Conservation (phyloP, 1,284 basidiomycete genomes). For the Naganishia albida region DNA sequence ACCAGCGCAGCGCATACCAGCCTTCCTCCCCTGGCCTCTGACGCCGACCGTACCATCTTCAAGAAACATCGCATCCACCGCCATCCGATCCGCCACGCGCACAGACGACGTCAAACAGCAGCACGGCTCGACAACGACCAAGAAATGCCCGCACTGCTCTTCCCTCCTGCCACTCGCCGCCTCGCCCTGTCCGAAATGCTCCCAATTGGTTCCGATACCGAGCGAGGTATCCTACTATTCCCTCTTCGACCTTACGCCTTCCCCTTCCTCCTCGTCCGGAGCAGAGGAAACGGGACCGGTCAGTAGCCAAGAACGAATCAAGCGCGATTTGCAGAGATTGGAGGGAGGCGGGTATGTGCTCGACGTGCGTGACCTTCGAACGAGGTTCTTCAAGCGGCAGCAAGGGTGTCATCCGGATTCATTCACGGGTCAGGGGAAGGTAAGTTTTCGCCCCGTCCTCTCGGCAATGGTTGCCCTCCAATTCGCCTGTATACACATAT, state of each 20-base stretch:
- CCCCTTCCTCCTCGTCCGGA: conserved; percentile 31
- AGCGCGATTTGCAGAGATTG: conserved; percentile 40
- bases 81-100: not conserved
- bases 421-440: conserved; percentile 39
- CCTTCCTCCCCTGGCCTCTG: not conserved
- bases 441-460: conserved; percentile 1
- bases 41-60: too few relatives aligned
- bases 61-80: not conserved
- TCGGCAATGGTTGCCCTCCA: not conserved
- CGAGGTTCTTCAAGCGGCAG: conserved; percentile 46
- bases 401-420: conserved; percentile 52
- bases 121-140: not conserved
- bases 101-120: not conserved
- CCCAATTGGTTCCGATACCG: conserved; percentile 44
- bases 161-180: conserved; percentile 39
- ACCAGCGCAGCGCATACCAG: not conserved
- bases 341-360: conserved; percentile 46
- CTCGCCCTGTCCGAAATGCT: conserved; percentile 49
- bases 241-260: conserved; percentile 41
- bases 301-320: not conserved
- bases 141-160: conserved; percentile 35
- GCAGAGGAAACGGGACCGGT: conserved; percentile 36
- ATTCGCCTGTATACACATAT: too few relatives aligned
- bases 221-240: conserved; percentile 46
- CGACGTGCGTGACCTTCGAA: conserved; percentile 43